Evolutionary conservation across 441 rosid genomes (phyloP), one percentile per base, ranked within the genome.

Genomic region (Corymbia citriodora): DNA sequence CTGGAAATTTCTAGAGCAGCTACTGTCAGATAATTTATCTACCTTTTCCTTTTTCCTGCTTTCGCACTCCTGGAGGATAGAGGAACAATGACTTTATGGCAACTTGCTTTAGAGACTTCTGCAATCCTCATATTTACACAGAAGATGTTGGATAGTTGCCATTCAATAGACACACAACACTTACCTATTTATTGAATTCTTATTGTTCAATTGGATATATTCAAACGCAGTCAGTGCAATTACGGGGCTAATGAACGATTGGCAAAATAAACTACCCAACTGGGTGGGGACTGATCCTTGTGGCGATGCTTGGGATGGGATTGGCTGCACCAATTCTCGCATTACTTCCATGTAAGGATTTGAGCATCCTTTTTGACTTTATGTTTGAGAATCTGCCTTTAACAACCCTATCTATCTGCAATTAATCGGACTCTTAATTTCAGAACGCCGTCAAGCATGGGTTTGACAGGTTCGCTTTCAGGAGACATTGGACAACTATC

Each of bases 221-320:
- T 74, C 15, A 36, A 2, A 72, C 92, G 93, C 95, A 97, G 99
- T 82, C 88, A 16, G 85, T 89, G 92, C 90, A 25, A 65, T 98
- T 91, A 89, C 40, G 8, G 92, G 95, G 74, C 90, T 98, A 61
- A 94, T 74, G 91, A 89, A 6, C 65, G 65, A 15, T 54, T 96
- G 98, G 99, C 31, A 91, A 52, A 95, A 91, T 57, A 45, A 55
- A n/a, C 99, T 98, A 23, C 92, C 96, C 27, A 91, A 45, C 90
- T 97, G 99, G 99, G 55, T 13, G 27, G 96, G 95, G 21, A 10
- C 88, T 52, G 99, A 98, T 92, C 99, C 99, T 83, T 97, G 99
- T 93, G 96, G 96, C 88, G 88, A 70, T 82, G 55, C 45, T 0
- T 98, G 99, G 99, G 97, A 90, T 4, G 99, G 99, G 90, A 94